Conservation (phyloP, 768 basidiomycete genomes). For the Mycena pura region DNA sequence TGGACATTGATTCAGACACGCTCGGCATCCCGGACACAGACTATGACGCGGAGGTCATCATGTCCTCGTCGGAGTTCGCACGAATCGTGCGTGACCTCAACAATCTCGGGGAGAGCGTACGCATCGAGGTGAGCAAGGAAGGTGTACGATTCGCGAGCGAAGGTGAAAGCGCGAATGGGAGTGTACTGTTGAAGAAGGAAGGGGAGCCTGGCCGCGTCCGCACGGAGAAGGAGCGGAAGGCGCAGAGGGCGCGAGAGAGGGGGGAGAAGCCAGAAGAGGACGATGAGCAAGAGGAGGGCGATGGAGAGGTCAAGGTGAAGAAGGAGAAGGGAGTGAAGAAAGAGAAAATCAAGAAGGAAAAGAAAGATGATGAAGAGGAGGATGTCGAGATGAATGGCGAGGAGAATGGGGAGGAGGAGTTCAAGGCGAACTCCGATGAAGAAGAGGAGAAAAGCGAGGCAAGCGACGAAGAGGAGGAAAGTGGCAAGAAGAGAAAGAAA, state of each 20-base stretch:
- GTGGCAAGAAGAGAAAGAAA: slow-evolving; percentile 77
- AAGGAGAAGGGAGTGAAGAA: slow-evolving; percentile 51
- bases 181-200: slow-evolving; percentile 80
- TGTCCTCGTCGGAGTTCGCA: slow-evolving; percentile 86
- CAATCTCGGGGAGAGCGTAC: slow-evolving; percentile 89
- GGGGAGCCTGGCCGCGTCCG: slow-evolving; percentile 58
- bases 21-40: slow-evolving; percentile 97
- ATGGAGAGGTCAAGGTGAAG: slow-evolving; percentile 42
- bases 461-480: slow-evolving; percentile 53
- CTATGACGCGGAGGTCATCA: slow-evolving; percentile 91
- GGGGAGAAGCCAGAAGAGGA: slow-evolving; percentile 41
- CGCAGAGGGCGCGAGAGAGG: slow-evolving; percentile 31
- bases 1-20: slow-evolving; percentile 97
- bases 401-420: slow-evolving; percentile 55
- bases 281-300: slow-evolving; percentile 48
- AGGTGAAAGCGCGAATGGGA: slow-evolving; percentile 93
- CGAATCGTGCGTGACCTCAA: slow-evolving; percentile 94
- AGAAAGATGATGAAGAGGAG: too few species aligned
- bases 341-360: slow-evolving; percentile 53
- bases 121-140: slow-evolving; percentile 95
- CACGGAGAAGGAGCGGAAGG: slow-evolving; percentile 45
- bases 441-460: slow-evolving; percentile 52
- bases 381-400: slow-evolving; percentile 51
- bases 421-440: slow-evolving; percentile 51
- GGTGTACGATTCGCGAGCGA: slow-evolving; percentile 93